Evolutionary conservation across 208 protist genomes (phyloP).

Genomic region (Leptomonas pyrrhocoris): DNA sequence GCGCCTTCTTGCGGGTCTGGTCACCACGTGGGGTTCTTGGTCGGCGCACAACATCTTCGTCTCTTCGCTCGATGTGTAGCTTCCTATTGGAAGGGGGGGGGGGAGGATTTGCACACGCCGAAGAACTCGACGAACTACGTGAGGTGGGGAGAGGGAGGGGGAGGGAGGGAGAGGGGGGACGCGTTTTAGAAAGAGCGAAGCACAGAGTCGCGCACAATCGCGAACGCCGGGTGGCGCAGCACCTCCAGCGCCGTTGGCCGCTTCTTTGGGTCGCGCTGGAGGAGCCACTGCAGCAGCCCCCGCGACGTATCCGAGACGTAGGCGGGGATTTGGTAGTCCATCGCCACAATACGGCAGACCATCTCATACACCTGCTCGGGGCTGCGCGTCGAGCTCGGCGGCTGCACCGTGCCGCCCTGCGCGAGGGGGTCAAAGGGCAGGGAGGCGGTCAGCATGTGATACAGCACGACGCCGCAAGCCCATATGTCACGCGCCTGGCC

Average conservation of each 20-base stretch:
- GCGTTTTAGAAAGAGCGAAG: not conserved
- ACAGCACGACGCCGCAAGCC: constrained; percentile 92
- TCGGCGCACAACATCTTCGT: no score
- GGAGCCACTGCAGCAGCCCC: constrained; percentile 48
- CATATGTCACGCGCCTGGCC: constrained; percentile 94
- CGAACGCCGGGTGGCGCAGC: constrained; percentile 47
- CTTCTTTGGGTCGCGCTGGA: constrained; percentile 41
- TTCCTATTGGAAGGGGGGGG: no score
- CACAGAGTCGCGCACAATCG: constrained; percentile 14
- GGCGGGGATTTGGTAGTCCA: constrained; percentile 57
- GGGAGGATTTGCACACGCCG: not conserved
- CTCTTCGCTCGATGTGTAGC: no score
- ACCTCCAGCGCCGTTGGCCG: constrained; percentile 45
- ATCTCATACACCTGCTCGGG: constrained; percentile 50
- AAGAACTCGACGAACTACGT: not conserved
- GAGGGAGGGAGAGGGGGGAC: not conserved
- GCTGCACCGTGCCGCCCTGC: constrained; percentile 28
- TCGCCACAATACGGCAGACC: constrained; percentile 52
- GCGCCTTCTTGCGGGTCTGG: no score
- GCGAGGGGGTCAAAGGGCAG: constrained; percentile 77
- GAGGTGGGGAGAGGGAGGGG: not conserved
- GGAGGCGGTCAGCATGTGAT: constrained; percentile 86
- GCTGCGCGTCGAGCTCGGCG: constrained; percentile 19
- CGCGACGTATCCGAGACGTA: constrained; percentile 43
- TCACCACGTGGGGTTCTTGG: no score